These are phyloP conservation scores for Albugo laibachii DNA, from an alignment of 352 stramenopile genomes.

Conservation along the genomic window DNA sequence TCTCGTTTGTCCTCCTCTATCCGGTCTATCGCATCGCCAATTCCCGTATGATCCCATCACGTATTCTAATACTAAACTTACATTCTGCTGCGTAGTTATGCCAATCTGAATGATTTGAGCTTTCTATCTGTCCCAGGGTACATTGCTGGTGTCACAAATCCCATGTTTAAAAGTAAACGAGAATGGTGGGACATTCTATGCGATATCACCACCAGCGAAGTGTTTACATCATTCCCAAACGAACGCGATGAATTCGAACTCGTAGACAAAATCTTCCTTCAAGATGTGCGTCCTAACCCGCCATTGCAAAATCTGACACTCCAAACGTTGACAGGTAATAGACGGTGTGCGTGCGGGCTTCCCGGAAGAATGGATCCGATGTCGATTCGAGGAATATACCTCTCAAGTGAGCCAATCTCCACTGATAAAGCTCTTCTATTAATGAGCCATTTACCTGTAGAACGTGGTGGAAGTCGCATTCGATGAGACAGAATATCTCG, in stretches of 20 bases:
- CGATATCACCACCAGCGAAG: constrained; percentile 67
- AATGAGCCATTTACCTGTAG: constrained; percentile 3
- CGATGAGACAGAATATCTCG: constrained; percentile 59
- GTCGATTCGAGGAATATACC: constrained; percentile 80
- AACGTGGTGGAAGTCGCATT: constrained; percentile 66
- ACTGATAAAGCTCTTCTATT: not conserved
- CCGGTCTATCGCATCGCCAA: constrained; percentile 56
- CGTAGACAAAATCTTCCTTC: constrained; percentile 45
- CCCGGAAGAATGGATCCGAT: constrained; percentile 72
- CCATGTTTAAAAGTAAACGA: constrained; percentile 81
- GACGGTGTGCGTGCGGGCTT: constrained; percentile 60
- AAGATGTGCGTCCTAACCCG: constrained; percentile 20
- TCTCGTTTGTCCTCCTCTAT: constrained; percentile 63
- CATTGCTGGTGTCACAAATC: constrained; percentile 82
- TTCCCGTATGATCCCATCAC: constrained; percentile 20
- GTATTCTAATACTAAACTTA: not conserved
- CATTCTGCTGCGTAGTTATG: constrained; percentile 24
- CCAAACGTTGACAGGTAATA: constrained; percentile 23
- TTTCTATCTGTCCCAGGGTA: constrained; percentile 71
- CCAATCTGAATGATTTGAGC: constrained; percentile 74
- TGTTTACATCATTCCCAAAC: constrained; percentile 23
- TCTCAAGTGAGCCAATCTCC: constrained; percentile 18
- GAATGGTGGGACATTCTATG: constrained; percentile 85
- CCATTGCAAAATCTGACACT: not conserved
- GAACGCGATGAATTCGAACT: constrained; percentile 64